These are phyloP conservation scores for Aspergillus panamensis DNA, from an alignment of 495 filamentous ascomycete species.

Conservation along the genomic window DNA sequence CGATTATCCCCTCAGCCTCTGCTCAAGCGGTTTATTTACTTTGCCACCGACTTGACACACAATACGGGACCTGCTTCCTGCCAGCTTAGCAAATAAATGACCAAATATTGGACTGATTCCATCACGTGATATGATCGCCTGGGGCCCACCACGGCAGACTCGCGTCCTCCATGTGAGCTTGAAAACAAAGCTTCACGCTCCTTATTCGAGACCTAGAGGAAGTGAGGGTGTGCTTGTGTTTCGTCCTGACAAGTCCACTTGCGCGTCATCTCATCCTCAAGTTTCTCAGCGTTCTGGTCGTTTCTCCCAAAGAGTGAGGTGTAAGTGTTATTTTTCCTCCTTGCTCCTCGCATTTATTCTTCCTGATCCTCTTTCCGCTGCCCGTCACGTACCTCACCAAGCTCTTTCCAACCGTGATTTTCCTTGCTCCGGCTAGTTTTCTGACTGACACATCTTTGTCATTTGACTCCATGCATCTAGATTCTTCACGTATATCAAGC, in stretches of 20 bases:
- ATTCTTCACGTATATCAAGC: not conserved
- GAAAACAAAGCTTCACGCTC: slow-evolving; percentile 13
- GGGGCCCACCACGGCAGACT: slow-evolving; percentile 9
- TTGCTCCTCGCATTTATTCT: slow-evolving; percentile 3
- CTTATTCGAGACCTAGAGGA: not conserved
- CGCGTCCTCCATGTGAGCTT: slow-evolving; percentile 9
- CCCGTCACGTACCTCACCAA: not conserved
- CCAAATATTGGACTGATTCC: not conserved
- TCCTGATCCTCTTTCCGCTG: not conserved
- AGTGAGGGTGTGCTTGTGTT: not conserved
- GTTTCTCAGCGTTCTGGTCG: not conserved
- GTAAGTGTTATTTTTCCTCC: not conserved
- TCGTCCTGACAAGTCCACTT: not conserved
- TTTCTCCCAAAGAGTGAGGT: not conserved
- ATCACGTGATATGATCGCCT: slow-evolving; percentile 12
- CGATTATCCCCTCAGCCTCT: too few relatives aligned
- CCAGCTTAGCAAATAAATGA: not conserved
- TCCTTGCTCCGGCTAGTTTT: not conserved
- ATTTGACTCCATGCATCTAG: not conserved
- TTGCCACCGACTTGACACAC: too few relatives aligned
- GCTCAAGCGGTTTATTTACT: too few relatives aligned
- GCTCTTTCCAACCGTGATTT: not conserved
- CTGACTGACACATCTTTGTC: not conserved
- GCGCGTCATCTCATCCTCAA: not conserved
- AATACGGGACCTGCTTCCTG: too few relatives aligned